A percentile compares a stretch with the other conserved stretches of the same genome.
These are phyloP conservation scores for Exophiala viscosa DNA, from an alignment of 2,329 filamentous ascomycete genomes.

Conservation along the genomic window DNA sequence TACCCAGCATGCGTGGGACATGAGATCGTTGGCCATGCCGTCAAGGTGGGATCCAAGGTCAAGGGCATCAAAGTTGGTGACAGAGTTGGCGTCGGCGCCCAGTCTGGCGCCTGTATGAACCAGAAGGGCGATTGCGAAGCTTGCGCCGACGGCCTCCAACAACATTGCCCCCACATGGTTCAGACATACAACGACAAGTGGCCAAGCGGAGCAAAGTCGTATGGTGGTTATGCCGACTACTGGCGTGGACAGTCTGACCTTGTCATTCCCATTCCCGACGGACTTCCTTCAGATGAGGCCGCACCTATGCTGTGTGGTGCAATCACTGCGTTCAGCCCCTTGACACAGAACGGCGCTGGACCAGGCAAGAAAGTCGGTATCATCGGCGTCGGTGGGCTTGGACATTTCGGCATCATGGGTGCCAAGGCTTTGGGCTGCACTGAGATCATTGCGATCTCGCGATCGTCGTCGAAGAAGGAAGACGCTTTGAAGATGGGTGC, in stretches of 20 bases:
- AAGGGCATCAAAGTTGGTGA: conserved; percentile 56
- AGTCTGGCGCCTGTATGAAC: conserved; percentile 53
- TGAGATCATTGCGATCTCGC: conserved; percentile 56
- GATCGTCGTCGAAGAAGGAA: conserved; percentile 47
- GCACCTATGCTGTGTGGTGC: conserved; percentile 76
- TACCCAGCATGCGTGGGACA: conserved; percentile 58
- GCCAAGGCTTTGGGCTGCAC: conserved; percentile 68
- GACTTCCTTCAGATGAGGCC: conserved; percentile 47
- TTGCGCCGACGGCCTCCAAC: conserved; percentile 44
- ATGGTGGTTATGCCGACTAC: conserved; percentile 62
- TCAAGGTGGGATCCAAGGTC: conserved; percentile 50
- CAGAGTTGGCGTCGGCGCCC: conserved; percentile 61
- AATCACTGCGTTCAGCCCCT: conserved; percentile 68
- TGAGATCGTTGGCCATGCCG: conserved; percentile 60
- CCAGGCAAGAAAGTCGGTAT: conserved; percentile 70
- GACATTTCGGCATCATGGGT: conserved; percentile 69
- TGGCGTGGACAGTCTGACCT: conserved; percentile 48
- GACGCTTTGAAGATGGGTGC: conserved; percentile 56
- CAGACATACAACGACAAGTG: conserved; percentile 60
- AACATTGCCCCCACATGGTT: conserved; percentile 41
- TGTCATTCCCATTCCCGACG: conserved; percentile 46
- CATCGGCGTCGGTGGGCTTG: conserved; percentile 68
- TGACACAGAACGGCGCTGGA: conserved; percentile 64
- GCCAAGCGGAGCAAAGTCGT: conserved; percentile 58
- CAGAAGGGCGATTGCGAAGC: conserved; percentile 49